phyloP scores from a whole-genome alignment of 2,329 filamentous ascomycete species.

The Fusarium piperis region DNA sequence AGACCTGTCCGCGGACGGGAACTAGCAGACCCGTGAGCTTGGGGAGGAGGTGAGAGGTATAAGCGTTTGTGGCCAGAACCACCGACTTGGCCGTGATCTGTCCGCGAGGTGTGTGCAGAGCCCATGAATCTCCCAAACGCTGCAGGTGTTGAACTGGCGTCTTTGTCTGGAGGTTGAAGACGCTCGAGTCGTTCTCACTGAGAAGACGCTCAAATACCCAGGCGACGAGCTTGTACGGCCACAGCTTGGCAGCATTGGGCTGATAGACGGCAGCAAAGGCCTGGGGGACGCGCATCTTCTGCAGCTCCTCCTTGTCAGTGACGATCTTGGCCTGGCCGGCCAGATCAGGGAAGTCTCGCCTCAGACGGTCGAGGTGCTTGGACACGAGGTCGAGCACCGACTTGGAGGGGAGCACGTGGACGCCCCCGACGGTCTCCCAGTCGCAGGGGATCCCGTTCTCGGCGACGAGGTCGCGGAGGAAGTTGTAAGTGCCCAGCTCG shows the following conservation, averaged over 20 bases:
- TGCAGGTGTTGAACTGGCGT: slow-evolving; percentile 70
- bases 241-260: slow-evolving; percentile 72
- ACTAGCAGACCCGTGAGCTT: slow-evolving; percentile 76
- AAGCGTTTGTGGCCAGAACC: slow-evolving; percentile 84
- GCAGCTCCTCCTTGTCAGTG: slow-evolving; percentile 52
- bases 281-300: slow-evolving; percentile 62
- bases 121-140: slow-evolving; percentile 58
- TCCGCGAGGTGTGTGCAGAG: slow-evolving; percentile 75
- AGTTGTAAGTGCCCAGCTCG: slow-evolving; percentile 74
- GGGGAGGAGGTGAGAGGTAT: slow-evolving; percentile 80
- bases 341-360: slow-evolving; percentile 65
- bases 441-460: slow-evolving; percentile 72
- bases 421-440: slow-evolving; percentile 70
- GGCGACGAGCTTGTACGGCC: slow-evolving; percentile 86
- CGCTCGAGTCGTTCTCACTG: slow-evolving; percentile 45
- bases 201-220: slow-evolving; percentile 73
- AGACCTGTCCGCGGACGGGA: slow-evolving; percentile 80
- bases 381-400: slow-evolving; percentile 64
- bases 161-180: slow-evolving; percentile 78
- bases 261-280: slow-evolving; percentile 73
- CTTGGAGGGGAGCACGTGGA: slow-evolving; percentile 69
- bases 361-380: slow-evolving; percentile 60
- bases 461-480: slow-evolving; percentile 67
- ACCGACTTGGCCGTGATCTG: slow-evolving; percentile 69
- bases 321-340: slow-evolving; percentile 58